These are phyloP conservation scores for Solanum hybrid DNA, from an alignment of 305 asterid species.

Conservation along the genomic window DNA sequence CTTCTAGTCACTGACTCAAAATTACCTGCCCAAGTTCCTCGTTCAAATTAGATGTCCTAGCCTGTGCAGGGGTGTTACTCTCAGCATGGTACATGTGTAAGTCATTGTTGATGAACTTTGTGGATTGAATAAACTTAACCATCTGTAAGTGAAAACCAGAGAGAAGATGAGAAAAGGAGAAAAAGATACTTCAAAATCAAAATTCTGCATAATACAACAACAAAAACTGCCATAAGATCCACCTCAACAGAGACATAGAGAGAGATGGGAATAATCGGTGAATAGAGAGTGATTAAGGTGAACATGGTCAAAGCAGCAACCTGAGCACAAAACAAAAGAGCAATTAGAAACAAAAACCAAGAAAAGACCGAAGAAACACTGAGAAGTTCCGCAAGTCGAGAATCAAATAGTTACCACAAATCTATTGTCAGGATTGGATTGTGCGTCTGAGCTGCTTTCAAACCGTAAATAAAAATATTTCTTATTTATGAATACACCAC, in stretches of 20 bases:
- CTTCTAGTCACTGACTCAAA: not conserved
- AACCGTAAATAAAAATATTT: constrained; percentile 80
- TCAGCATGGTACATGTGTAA: constrained; percentile 92
- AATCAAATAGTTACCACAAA: constrained; percentile 58
- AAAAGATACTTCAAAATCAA: constrained; percentile 5
- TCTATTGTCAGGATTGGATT: constrained; percentile 82
- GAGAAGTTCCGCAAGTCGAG: constrained; percentile 1
- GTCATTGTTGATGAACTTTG: constrained; percentile 96
- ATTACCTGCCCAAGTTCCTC: constrained; percentile 99
- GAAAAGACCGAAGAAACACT: constrained; percentile 1
- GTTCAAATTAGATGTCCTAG: constrained; percentile 96
- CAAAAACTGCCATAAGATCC: constrained; percentile 13
- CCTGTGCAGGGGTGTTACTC: constrained; percentile 94
- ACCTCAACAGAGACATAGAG: constrained; percentile 99
- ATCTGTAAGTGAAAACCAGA: constrained; percentile 43
- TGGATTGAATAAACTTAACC: constrained; percentile 96
- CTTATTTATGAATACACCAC: constrained; percentile 76
- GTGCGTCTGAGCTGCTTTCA: constrained; percentile 52
- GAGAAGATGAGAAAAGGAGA: constrained; percentile 4
- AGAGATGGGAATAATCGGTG: constrained; percentile 99
- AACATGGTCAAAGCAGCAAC: constrained; percentile 95
- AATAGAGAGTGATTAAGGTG: constrained; percentile 96
- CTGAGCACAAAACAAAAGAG: constrained; percentile 30
- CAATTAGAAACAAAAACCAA: not conserved
- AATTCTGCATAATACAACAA: constrained; percentile 10